phyloP scores from a whole-genome alignment of 2,329 filamentous ascomycete species.

The Monilinia aucupariae region DNA sequence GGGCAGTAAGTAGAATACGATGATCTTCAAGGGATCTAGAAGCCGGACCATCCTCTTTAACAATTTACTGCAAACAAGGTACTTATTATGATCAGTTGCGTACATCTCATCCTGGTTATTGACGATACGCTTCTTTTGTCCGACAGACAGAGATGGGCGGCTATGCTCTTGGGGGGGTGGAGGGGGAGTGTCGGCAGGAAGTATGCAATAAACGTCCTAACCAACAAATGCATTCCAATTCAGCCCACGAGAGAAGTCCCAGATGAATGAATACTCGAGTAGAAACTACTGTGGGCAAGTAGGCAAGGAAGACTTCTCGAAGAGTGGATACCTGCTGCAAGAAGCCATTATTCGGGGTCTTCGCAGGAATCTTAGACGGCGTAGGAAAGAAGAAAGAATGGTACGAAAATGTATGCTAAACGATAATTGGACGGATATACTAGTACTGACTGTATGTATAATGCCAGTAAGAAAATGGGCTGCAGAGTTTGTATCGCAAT shows the following conservation, averaged over 20 bases:
- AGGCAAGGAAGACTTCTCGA: not conserved
- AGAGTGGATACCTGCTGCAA: not conserved
- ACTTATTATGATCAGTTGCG: conserved; percentile 4
- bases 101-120: conserved; percentile 3
- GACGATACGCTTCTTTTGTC: not conserved
- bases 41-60: conserved; percentile 10
- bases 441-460: no score
- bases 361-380: not conserved
- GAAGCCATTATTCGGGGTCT: not conserved
- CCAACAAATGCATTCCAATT: not conserved
- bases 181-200: not conserved
- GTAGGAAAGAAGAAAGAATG: not conserved
- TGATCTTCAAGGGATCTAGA: conserved; percentile 14
- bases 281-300: not conserved
- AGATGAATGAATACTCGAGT: no score
- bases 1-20: conserved; percentile 6
- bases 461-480: conserved; percentile 1
- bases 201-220: not conserved
- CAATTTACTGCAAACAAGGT: not conserved
- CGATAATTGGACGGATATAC: not conserved
- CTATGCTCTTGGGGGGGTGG: not conserved
- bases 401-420: not conserved
- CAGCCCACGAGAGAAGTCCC: not conserved
- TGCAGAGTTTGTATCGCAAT: not conserved
- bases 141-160: not conserved